Conservation (phyloP, 257 asterid species). For the Fraxinus quadrangulata region DNA sequence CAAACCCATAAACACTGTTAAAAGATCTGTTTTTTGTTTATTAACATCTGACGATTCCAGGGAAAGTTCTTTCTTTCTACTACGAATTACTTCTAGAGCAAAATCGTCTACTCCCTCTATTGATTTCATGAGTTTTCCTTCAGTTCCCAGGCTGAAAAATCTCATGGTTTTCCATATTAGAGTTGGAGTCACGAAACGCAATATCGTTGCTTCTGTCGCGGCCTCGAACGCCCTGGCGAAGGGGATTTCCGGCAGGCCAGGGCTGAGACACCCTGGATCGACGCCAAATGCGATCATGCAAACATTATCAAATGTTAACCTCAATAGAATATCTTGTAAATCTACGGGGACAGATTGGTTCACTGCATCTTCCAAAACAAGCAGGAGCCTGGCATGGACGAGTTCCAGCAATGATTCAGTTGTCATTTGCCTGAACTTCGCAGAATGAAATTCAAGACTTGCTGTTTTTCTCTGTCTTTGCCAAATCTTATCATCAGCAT, state of each 20-base stretch:
- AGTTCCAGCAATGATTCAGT: constrained; percentile 68
- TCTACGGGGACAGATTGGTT: constrained; percentile 40
- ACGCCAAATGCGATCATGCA: constrained; percentile 96
- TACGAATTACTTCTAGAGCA: constrained; percentile 66
- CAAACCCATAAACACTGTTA: constrained; percentile 78
- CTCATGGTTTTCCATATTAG: constrained; percentile 75
- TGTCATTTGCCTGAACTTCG: constrained; percentile 68
- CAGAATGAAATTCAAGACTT: constrained; percentile 82
- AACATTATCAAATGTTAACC: constrained; percentile 88
- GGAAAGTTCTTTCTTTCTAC: constrained; percentile 66
- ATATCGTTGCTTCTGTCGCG: constrained; percentile 78
- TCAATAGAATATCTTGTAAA: constrained; percentile 69
- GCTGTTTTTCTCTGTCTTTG: constrained; percentile 78
- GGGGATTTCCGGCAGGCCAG: constrained; percentile 76
- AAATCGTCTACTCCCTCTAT: constrained; percentile 65
- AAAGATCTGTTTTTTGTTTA: constrained; percentile 55
- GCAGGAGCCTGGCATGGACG: constrained; percentile 74
- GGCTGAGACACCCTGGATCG: constrained; percentile 81
- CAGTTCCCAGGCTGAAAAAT: constrained; percentile 56
- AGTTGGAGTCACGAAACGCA: constrained; percentile 77
- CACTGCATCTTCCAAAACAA: constrained; percentile 58
- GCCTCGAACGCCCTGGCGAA: constrained; percentile 84
- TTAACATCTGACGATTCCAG: constrained; percentile 23
- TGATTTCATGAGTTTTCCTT: constrained; percentile 53
- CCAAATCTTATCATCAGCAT: constrained; percentile 80